A percentile compares a stretch with the other conserved stretches of the same genome.
Conservation (phyloP, 2,329 filamentous ascomycete species). For the Ophiocordyceps camponoti-rufipedis region DNA sequence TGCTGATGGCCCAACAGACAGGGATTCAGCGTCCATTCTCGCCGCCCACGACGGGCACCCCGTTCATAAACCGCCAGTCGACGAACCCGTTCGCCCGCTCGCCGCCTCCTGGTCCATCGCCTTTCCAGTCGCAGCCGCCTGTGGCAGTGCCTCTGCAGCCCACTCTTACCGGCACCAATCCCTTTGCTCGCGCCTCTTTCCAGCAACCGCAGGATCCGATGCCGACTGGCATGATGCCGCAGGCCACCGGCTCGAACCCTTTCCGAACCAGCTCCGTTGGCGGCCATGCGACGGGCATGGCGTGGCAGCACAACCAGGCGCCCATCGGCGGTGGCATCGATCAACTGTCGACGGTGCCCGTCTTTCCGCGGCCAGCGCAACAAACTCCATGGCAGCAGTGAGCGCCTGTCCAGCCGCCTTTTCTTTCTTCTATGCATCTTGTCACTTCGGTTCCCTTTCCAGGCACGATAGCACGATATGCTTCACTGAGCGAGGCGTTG, state of each 20-base stretch:
- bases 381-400: conserved; percentile 43
- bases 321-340: conserved; percentile 70
- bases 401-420: conserved; percentile 7
- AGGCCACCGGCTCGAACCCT: conserved; percentile 77
- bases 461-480: not conserved
- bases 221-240: conserved; percentile 35
- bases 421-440: not conserved
- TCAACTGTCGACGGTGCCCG: conserved; percentile 56
- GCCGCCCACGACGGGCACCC: conserved; percentile 22
- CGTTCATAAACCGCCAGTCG: conserved; percentile 37
- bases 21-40: conserved; percentile 18
- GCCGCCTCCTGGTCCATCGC: conserved; percentile 19
- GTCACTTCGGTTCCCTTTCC: not conserved
- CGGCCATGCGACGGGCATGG: conserved; percentile 71
- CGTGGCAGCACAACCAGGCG: conserved; percentile 68
- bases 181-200: conserved; percentile 27
- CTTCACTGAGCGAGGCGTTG: conserved; percentile 2
- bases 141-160: conserved; percentile 23
- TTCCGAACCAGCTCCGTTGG: conserved; percentile 85
- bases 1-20: conserved; percentile 46
- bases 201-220: conserved; percentile 19
- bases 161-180: conserved; percentile 38
- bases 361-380: conserved; percentile 67
- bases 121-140: conserved; percentile 8
- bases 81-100: conserved; percentile 80